Base-by-base conservation (phyloP, 192 early-diverging fungal species). In the Linnemannia exigua region DNA sequence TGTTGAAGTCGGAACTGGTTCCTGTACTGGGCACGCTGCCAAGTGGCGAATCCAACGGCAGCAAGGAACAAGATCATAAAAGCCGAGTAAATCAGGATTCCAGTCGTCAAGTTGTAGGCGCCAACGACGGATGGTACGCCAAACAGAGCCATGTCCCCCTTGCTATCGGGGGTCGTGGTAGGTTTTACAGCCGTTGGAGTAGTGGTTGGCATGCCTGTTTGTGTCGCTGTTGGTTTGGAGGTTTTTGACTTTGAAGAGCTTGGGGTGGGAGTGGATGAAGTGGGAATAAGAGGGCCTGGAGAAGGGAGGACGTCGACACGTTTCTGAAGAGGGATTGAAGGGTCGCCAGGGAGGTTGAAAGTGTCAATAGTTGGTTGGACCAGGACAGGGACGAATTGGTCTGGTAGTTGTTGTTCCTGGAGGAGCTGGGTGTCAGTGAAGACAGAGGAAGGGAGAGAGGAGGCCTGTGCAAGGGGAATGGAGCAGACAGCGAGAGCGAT, bases 81-180 rank as follows among this genome's bases (percentile, higher is more conserved):
- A 31, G 76, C 72, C 3, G 58, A 38, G 63, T 84, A 84, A 16
- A 84, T 79, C n/a, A 84, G 35, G 67, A 84, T 84, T 6, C 82
- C 82, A 12, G 82, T 54, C 48, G 82, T 84, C n/a, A 84, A 36
- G 72, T 84, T 84, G 72, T 61, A 84, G 19, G 70, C 36, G 1
- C 76, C 82, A 31, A 84, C 48, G 48, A 79, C 76, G 3, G 82
- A 84, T 19, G 82, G 82, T 31, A 70, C 52, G 19, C 82, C 82
- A 70, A 84, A 84, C 17, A 84, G 38, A 3, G 82, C 82, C 12
- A 48, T 74, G 52, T 84, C 82, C 8, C 82, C 82, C 67, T 84
- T 84, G 15, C 76, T 33, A 35, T 84, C 76, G 28, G 72, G 70
- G 25, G 25, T 36, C 44, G 11, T 51, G 16, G 82, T 74, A 17